Evolutionary conservation across 345 rosid species (phyloP).

Genomic region (Moricandia moricandioides): DNA sequence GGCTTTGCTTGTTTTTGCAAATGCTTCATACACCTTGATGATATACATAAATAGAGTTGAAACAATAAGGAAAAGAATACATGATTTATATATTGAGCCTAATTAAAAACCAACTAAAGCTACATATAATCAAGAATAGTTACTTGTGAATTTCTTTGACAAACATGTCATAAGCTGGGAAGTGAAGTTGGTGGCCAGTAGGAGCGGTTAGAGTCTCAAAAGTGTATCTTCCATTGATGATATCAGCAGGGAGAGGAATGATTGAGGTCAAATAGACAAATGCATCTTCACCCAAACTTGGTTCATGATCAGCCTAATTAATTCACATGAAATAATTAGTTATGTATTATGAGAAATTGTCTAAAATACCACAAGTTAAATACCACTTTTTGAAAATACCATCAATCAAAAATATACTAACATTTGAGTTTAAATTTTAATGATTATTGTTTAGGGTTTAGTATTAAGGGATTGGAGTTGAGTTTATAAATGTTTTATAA

Average conservation of each 20-base stretch:
- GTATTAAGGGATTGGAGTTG: no score
- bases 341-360: no score
- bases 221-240: conserved; percentile 67
- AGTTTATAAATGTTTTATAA: no score
- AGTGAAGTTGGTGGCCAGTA: conserved; percentile 64
- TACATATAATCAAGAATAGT: not conserved
- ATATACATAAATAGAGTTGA: not conserved
- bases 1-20: conserved; percentile 70
- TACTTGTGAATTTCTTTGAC: conserved; percentile 75
- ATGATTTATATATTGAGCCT: not conserved
- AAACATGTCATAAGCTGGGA: conserved; percentile 75
- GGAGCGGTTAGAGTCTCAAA: conserved; percentile 83
- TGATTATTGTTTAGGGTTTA: no score
- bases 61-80: not conserved
- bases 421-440: no score
- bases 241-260: conserved; percentile 65
- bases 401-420: no score
- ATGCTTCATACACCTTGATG: conserved; percentile 62
- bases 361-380: no score
- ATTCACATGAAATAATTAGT: conserved; percentile 9
- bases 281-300: conserved; percentile 74
- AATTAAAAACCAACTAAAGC: not conserved
- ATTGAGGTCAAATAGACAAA: conserved; percentile 73
- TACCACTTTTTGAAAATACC: no score
- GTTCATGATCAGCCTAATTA: conserved; percentile 65